Conservation (phyloP, 192 early-diverging fungal genomes). For the Coemansia interrupta region DNA sequence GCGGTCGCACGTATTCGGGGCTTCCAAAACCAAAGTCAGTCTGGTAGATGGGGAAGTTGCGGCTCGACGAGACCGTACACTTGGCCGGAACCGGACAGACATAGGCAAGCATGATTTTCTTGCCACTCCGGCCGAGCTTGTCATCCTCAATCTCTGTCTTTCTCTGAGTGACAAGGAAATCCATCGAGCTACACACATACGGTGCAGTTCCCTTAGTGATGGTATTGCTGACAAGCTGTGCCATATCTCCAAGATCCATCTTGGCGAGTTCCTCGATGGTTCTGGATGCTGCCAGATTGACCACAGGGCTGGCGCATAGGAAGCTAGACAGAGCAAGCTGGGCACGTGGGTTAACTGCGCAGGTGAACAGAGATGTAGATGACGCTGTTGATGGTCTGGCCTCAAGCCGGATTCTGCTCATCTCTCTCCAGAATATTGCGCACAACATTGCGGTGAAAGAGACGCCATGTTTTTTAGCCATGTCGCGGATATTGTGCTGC, state of each 20-base stretch:
- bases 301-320: slow-evolving; percentile 38
- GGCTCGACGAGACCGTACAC: slow-evolving; percentile 41
- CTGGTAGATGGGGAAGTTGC: slow-evolving; percentile 46
- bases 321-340: slow-evolving; percentile 17
- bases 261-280: slow-evolving; percentile 20
- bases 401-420: slow-evolving; percentile 15
- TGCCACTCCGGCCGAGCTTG: slow-evolving; percentile 1
- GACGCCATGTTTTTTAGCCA: slow-evolving; percentile 23
- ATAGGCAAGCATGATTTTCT: slow-evolving; percentile 36
- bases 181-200: slow-evolving; percentile 38
- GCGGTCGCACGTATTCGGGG: slow-evolving; percentile 44
- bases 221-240: slow-evolving; percentile 21
- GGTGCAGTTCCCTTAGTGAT: slow-evolving; percentile 13
- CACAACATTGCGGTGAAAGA: slow-evolving; percentile 37
- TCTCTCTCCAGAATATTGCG: slow-evolving; percentile 43
- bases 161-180: slow-evolving; percentile 24
- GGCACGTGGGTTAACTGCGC: slow-evolving; percentile 38
- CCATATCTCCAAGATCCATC: slow-evolving; percentile 20
- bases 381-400: slow-evolving; percentile 16
- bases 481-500: slow-evolving; percentile 27
- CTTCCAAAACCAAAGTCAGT: slow-evolving; percentile 44
- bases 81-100: slow-evolving; percentile 25
- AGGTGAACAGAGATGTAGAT: slow-evolving; percentile 30
- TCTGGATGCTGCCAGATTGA: slow-evolving; percentile 22
- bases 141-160: slow-evolving; percentile 21